A percentile compares a stretch with the other conserved stretches of the same genome.
These are phyloP conservation scores for Apiospora saccharicola DNA, from an alignment of 2,329 filamentous ascomycete genomes.

Conservation along the genomic window DNA sequence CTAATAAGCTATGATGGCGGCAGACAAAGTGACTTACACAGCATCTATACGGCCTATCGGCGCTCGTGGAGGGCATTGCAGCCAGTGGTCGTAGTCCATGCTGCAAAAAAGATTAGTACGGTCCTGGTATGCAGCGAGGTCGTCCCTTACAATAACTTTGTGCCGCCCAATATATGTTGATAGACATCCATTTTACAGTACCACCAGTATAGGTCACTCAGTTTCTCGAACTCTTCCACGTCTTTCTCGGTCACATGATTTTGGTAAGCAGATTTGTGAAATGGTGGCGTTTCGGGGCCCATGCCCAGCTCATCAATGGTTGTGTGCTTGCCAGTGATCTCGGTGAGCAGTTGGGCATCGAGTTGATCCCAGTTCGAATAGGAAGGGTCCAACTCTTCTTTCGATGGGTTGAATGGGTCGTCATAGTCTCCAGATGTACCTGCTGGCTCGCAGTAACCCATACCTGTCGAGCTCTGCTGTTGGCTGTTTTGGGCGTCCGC, in stretches of 20 bases:
- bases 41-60: constrained; percentile 79
- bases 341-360: constrained; percentile 49
- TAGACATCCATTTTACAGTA: constrained; percentile 94
- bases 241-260: constrained; percentile 62
- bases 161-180: constrained; percentile 88
- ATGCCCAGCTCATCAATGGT: constrained; percentile 62
- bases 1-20: no score
- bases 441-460: background rate
- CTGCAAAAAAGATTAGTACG: constrained; percentile 50
- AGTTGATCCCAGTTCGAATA: constrained; percentile 44
- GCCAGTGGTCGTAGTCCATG: constrained; percentile 81
- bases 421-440: constrained; percentile 24
- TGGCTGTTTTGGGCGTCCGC: constrained; percentile 39
- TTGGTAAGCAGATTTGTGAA: background rate
- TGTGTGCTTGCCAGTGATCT: constrained; percentile 58
- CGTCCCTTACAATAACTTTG: constrained; percentile 77
- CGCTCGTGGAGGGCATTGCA: constrained; percentile 86
- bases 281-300: constrained; percentile 33
- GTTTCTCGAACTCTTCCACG: constrained; percentile 79
- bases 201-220: constrained; percentile 94
- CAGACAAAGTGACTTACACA: constrained; percentile 56
- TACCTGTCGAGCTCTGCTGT: constrained; percentile 33
- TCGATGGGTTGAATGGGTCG: constrained; percentile 23
- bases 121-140: background rate
- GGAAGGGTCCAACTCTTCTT: constrained; percentile 37